Percentiles rank a stretch among this genome's conserved stretches.
Conservation (phyloP, 805 yeast species). For the Nakazawaea wickerhamii region DNA sequence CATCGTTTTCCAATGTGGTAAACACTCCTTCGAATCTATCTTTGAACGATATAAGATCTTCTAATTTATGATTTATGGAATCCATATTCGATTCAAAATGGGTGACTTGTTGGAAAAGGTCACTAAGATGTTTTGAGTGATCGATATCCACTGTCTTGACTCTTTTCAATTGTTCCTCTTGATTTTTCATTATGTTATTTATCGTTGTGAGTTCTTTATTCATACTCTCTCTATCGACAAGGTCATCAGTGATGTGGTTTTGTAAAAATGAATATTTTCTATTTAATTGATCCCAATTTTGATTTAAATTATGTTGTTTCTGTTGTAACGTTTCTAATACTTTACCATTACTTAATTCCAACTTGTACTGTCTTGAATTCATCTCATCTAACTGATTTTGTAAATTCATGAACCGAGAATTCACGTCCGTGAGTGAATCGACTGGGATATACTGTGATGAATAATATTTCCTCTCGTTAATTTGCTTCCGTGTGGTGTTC, state of each 20-base stretch:
- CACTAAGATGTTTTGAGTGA: constrained; percentile 5
- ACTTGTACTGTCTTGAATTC: background rate
- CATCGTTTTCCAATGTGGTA: constrained; percentile 3
- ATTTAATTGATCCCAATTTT: constrained; percentile 5
- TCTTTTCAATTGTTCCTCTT: constrained; percentile 1
- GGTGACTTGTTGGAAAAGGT: constrained; percentile 6
- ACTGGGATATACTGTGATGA: constrained; percentile 9
- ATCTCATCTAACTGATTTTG: constrained; percentile 8
- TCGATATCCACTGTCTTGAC: constrained; percentile 4
- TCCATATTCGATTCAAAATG: constrained; percentile 2
- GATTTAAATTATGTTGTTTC: background rate
- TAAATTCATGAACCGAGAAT: constrained; percentile 2
- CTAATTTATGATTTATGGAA: background rate
- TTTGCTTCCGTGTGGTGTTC: background rate
- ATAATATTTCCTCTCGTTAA: background rate
- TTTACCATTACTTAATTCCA: background rate
- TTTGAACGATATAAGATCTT: constrained; percentile 1
- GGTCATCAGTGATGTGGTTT: background rate
- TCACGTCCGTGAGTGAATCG: constrained; percentile 11
- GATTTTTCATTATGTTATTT: background rate
- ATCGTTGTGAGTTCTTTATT: background rate
- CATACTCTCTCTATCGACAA: background rate
- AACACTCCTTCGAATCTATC: constrained; percentile 1
- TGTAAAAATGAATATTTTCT: background rate
- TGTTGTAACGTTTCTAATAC: background rate